Base-by-base conservation (phyloP, 805 yeast genomes). In the Candida ipomoeae region DNA sequence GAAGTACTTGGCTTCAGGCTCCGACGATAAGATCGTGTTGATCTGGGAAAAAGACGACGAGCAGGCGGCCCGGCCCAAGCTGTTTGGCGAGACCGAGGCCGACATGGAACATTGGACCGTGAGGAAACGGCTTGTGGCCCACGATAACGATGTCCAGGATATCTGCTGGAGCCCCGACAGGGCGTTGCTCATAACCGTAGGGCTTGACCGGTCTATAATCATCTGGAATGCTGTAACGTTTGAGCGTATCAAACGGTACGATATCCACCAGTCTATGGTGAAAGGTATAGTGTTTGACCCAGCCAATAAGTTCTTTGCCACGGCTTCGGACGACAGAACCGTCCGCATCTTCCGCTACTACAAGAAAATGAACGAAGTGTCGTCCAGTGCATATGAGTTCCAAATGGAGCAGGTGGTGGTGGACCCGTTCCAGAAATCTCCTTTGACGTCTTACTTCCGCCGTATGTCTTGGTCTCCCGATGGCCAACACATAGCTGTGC, bases 141-240 rank as follows among this genome's bases (percentile, higher is more conserved):
- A 94, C 67, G 98, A 94, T 56, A 94, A 92, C 63, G 99, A 94
- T 71, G 88, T 94, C 46, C 99, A 94, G 66, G 99, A 94, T 67
- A 84, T 94, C 57, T 95, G 97, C 40, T 94, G 99, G 98, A 87
- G 96, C 1, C 97, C 98, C 0, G 98, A 92, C 63, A 87, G 96
- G 3, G 81, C 89, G 35, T 81, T 94, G 21, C 71, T 94, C 43
- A 97, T 94, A 15, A 87, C 96, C 1, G 99, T 92, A 10, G 99
- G 99, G 0, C 74, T 94, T 50, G 99, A 94, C 68, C 77, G 97
- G 62, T 86, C 94, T 40, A 88, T 94, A 48, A 87, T 92, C 42
- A 84, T 94, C 11, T 94, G 98, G 97, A 88, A 84, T 62, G 98
- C 97, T 3, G 71, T 82, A 2, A 92, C 97, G 0, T 90, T 94